Percentiles rank a stretch among this genome's conserved stretches.
phyloP scores from a whole-genome alignment of 495 filamentous ascomycete species.

The Durotheca rogersii region DNA sequence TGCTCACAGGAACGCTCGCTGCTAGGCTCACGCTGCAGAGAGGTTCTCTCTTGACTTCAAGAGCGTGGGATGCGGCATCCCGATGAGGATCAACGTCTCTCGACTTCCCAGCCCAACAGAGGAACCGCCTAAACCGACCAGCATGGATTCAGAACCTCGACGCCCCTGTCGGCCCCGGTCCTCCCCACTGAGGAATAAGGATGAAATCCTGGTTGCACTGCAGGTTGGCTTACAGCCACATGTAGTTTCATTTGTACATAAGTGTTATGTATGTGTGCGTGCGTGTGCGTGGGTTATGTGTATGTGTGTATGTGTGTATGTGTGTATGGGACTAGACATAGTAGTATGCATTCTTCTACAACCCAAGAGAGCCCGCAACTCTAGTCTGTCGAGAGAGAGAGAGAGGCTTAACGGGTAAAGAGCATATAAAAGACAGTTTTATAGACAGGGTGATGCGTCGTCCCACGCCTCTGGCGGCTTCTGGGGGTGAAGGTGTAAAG shows the following conservation, averaged over 20 bases:
- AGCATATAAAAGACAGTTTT: conserved; percentile 21
- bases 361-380: conserved; percentile 21
- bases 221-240: conserved; percentile 25
- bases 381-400: conserved; percentile 14
- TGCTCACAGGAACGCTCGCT: conserved; percentile 21
- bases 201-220: conserved; percentile 35
- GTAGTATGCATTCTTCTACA: no score
- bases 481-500: conserved; percentile 1
- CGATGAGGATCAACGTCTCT: conserved; percentile 29
- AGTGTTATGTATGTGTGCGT: neutral
- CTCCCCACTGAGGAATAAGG: conserved; percentile 33
- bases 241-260: conserved; percentile 15
- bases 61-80: conserved; percentile 19
- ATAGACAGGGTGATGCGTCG: conserved; percentile 12
- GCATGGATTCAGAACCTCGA: conserved; percentile 13
- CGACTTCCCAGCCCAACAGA: conserved; percentile 5
- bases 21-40: conserved; percentile 14
- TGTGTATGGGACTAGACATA: neutral
- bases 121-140: conserved; percentile 23
- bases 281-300: neutral
- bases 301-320: neutral
- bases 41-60: conserved; percentile 27
- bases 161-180: conserved; percentile 14
- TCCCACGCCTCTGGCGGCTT: conserved; percentile 6
- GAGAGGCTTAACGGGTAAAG: conserved; percentile 22